Percentiles rank a stretch among this genome's conserved stretches.
Conservation (phyloP, 768 basidiomycete species). For the Serendipita sp. region DNA sequence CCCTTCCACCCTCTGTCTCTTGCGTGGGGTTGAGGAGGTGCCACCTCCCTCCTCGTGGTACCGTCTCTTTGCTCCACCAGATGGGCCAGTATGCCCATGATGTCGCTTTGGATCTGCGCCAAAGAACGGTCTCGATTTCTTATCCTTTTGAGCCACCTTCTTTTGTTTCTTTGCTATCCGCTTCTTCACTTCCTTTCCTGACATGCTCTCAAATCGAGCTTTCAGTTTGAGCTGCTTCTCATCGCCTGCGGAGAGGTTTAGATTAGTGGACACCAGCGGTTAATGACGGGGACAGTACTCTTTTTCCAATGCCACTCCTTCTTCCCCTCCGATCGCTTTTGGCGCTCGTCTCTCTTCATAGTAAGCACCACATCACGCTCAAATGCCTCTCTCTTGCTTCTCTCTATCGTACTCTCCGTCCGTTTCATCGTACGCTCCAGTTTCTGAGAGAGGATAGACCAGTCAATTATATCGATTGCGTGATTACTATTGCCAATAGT, state of each 20-base stretch:
- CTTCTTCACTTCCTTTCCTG: slow-evolving; percentile 68
- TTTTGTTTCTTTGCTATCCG: slow-evolving; percentile 80
- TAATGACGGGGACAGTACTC: slow-evolving; percentile 25
- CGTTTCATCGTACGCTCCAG: slow-evolving; percentile 62
- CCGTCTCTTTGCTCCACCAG: background rate
- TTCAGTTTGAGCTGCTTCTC: slow-evolving; percentile 57
- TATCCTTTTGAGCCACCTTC: slow-evolving; percentile 79
- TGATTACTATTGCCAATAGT: no score
- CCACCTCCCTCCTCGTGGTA: background rate
- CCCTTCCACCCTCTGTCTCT: background rate
- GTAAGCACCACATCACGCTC: slow-evolving; percentile 49
- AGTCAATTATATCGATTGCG: background rate
- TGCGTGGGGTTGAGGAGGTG: background rate
- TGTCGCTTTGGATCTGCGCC: background rate
- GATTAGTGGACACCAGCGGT: background rate
- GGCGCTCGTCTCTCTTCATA: slow-evolving; percentile 40
- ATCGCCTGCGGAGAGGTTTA: slow-evolving; percentile 35
- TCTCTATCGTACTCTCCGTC: slow-evolving; percentile 61
- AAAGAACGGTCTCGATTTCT: slow-evolving; percentile 57
- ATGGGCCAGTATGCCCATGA: no score
- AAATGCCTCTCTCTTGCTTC: slow-evolving; percentile 49
- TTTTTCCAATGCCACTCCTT: slow-evolving; percentile 73
- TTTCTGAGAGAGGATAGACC: slow-evolving; percentile 18
- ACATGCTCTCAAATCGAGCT: slow-evolving; percentile 66
- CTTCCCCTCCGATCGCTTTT: slow-evolving; percentile 63